Conservation (phyloP, 306 rosid species). For the Lathyrus oleraceus region DNA sequence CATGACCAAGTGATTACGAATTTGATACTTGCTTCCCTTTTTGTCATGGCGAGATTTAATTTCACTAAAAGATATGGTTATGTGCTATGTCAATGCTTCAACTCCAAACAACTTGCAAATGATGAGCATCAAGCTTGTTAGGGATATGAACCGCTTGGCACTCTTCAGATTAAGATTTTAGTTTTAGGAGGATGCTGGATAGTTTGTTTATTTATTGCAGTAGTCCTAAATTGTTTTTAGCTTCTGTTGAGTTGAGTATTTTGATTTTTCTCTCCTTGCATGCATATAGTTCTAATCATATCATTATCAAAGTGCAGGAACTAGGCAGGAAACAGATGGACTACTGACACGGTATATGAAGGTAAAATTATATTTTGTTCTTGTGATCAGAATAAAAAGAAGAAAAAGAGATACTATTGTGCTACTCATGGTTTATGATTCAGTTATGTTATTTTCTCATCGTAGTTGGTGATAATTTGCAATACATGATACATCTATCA, state of each 20-base stretch:
- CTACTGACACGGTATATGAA: constrained; percentile 81
- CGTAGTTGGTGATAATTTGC: constrained; percentile 21
- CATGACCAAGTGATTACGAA: constrained; percentile 20
- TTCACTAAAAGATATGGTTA: constrained; percentile 2
- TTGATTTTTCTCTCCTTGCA: constrained; percentile 7
- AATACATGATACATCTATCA: constrained; percentile 22
- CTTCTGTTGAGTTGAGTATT: constrained; percentile 22
- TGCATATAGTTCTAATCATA: constrained; percentile 44
- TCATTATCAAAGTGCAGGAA: constrained; percentile 50
- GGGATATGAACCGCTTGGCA: background rate
- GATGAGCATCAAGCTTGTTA: constrained; percentile 26
- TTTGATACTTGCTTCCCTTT: background rate
- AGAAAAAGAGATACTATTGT: background rate
- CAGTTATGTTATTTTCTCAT: constrained; percentile 13
- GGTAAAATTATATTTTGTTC: constrained; percentile 48
- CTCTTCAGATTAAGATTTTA: constrained; percentile 20
- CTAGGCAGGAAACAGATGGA: constrained; percentile 59
- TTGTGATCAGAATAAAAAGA: background rate
- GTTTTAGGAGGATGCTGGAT: constrained; percentile 3
- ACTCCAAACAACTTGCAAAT: background rate
- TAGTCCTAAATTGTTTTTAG: constrained; percentile 7
- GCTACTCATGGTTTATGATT: constrained; percentile 23
- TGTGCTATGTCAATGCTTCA: constrained; percentile 8
- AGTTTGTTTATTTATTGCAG: background rate
- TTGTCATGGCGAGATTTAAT: constrained; percentile 22